These are phyloP conservation scores for Lipomyces kockii DNA, from an alignment of 805 yeast species.

Conservation along the genomic window DNA sequence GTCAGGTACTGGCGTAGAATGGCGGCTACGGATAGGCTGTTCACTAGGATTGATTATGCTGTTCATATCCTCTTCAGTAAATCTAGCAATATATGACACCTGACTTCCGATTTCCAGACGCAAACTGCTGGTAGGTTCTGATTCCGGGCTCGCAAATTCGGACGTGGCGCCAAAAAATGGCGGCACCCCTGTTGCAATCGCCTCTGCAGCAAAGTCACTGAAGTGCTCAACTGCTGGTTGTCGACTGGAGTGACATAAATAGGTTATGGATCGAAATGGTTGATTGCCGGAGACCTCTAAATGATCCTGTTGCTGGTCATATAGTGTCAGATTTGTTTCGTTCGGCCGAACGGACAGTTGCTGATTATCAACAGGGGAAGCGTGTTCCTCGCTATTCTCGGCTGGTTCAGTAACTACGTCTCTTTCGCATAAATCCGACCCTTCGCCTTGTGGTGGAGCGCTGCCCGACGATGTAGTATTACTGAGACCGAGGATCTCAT, in stretches of 20 bases:
- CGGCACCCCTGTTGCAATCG: neutral
- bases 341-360: neutral
- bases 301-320: neutral
- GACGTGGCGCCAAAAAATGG: neutral
- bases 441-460: neutral
- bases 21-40: neutral
- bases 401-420: neutral
- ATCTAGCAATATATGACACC: neutral
- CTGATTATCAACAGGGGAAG: neutral
- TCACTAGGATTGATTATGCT: constrained; percentile 4
- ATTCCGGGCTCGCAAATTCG: neutral
- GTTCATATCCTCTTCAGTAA: constrained; percentile 2
- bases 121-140: neutral
- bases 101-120: neutral
- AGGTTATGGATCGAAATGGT: neutral
- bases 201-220: neutral
- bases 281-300: neutral
- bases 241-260: neutral
- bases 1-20: neutral
- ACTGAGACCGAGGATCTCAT: neutral
- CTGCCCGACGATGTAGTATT: neutral
- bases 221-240: neutral
- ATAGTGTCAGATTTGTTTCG: neutral
- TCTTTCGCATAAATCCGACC: neutral
- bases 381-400: neutral